phyloP scores from a whole-genome alignment of 495 filamentous ascomycete genomes.

The Rostrohypoxylon terebratum region DNA sequence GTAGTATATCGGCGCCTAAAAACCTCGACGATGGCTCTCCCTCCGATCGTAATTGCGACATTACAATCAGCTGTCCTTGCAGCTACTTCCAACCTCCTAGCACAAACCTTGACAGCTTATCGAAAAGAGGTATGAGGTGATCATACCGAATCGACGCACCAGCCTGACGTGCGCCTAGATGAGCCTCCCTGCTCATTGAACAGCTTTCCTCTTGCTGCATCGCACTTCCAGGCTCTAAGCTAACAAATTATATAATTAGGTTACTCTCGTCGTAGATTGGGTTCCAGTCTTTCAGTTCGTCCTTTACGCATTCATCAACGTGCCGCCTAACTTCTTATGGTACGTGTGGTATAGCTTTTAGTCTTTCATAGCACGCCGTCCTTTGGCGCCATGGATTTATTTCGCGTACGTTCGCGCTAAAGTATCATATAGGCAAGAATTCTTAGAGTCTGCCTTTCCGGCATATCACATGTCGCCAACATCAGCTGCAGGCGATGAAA shows the following conservation, averaged over 20 bases:
- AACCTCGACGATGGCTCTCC: slow-evolving; percentile 49
- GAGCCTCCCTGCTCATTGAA: background rate
- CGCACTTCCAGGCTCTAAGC: background rate
- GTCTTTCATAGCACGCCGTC: slow-evolving; percentile 4
- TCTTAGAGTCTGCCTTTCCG: slow-evolving; percentile 63
- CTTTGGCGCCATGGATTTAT: background rate
- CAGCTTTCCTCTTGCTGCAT: background rate
- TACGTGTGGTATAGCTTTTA: slow-evolving; percentile 55
- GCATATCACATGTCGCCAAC: slow-evolving; percentile 56
- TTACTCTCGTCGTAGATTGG: slow-evolving; percentile 66
- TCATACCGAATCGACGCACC: background rate
- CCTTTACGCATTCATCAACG: slow-evolving; percentile 77
- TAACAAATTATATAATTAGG: slow-evolving; percentile 52
- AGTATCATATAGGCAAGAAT: slow-evolving; percentile 58
- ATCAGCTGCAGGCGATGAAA: slow-evolving; percentile 52
- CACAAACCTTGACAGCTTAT: slow-evolving; percentile 80
- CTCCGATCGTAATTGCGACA: slow-evolving; percentile 73
- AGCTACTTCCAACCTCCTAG: slow-evolving; percentile 82
- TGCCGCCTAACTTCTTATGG: slow-evolving; percentile 91
- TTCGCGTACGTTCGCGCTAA: slow-evolving; percentile 16
- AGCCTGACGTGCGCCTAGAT: background rate
- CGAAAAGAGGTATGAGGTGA: slow-evolving; percentile 66
- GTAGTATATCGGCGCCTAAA: background rate
- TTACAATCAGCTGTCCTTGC: slow-evolving; percentile 78
- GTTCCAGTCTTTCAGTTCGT: slow-evolving; percentile 80